These are phyloP conservation scores for Jackrogersella minutella DNA, from an alignment of 495 filamentous ascomycete genomes.

Conservation along the genomic window DNA sequence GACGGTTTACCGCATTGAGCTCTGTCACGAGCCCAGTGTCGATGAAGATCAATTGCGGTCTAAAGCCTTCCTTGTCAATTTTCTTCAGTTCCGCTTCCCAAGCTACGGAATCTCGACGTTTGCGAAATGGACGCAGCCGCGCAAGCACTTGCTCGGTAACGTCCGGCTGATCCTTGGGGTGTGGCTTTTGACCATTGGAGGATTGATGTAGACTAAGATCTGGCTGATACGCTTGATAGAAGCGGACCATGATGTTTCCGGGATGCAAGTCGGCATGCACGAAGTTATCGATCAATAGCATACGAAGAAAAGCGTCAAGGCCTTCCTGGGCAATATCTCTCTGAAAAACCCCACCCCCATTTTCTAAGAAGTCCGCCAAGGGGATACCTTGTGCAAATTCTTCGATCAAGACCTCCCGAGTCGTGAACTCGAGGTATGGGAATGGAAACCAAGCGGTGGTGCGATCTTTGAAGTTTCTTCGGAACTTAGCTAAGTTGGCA, in stretches of 20 bases:
- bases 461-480: constrained; percentile 86
- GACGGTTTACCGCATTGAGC: constrained; percentile 83
- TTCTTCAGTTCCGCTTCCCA: constrained; percentile 78
- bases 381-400: constrained; percentile 97
- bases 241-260: constrained; percentile 99
- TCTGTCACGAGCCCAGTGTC: constrained; percentile 97
- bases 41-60: constrained; percentile 96
- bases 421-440: constrained; percentile 89
- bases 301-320: constrained; percentile 95
- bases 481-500: constrained; percentile 87
- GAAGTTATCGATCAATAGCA: constrained; percentile 98
- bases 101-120: constrained; percentile 60
- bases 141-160: constrained; percentile 87
- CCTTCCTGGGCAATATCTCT: constrained; percentile 95
- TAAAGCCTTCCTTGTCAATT: constrained; percentile 89
- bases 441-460: constrained; percentile 96
- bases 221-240: constrained; percentile 84
- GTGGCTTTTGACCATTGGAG: constrained; percentile 47
- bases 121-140: constrained; percentile 75
- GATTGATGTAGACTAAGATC: constrained; percentile 60
- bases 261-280: constrained; percentile 98
- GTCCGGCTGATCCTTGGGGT: constrained; percentile 68
- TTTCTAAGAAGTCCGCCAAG: constrained; percentile 84
- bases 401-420: constrained; percentile 90
- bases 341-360: constrained; percentile 92